Evolutionary conservation across 176 grass and related monocot genomes (phyloP).

Genomic region (Carex littledalei): DNA sequence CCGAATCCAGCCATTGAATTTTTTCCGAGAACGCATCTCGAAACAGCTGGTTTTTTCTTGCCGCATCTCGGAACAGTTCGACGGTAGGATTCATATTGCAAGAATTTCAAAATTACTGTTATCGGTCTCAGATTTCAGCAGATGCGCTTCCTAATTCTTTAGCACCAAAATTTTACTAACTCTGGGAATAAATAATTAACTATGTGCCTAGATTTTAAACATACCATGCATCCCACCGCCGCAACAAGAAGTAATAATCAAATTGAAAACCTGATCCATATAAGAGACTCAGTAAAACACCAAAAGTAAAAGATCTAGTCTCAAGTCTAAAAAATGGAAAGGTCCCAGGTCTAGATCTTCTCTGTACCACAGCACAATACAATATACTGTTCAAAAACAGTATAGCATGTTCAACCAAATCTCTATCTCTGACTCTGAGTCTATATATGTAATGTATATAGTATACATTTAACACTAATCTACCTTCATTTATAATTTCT

Average conservation of each 20-base stretch:
- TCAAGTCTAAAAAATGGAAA: too few species aligned
- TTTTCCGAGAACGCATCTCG: too few species aligned
- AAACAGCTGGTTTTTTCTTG: too few species aligned
- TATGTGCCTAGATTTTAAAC: background rate
- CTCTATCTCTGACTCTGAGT: background rate
- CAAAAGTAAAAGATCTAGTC: background rate
- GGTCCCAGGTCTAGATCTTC: background rate
- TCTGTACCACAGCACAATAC: background rate
- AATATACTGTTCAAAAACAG: background rate
- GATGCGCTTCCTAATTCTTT: too few species aligned
- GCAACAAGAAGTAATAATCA: background rate
- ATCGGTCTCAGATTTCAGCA: too few species aligned
- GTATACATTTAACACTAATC: background rate
- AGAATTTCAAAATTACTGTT: too few species aligned
- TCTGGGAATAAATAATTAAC: background rate
- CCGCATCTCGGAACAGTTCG: too few species aligned
- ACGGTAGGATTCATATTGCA: too few species aligned
- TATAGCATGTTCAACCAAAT: background rate
- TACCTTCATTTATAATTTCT: background rate
- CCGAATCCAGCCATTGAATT: too few species aligned
- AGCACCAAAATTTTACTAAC: too few species aligned
- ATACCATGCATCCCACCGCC: background rate
- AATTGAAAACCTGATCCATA: background rate
- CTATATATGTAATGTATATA: too few species aligned
- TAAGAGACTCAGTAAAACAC: background rate